Conservation (phyloP, 2,329 filamentous ascomycete genomes). For the Trichoderma cornu-damae region DNA sequence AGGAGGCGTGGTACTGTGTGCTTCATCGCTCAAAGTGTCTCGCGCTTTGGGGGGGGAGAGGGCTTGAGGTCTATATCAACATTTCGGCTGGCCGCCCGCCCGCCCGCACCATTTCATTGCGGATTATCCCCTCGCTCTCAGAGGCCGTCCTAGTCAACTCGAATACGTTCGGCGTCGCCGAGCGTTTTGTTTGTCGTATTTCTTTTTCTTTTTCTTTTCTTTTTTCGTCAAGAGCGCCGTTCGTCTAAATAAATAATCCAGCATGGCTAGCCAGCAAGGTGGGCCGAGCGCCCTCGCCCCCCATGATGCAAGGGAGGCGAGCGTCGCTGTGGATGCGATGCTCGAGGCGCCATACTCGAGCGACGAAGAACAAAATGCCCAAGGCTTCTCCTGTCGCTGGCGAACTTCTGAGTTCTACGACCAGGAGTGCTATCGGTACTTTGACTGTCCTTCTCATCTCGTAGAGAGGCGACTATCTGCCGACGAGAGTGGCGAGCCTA, state of each 20-base stretch:
- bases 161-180: background rate
- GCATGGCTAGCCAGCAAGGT: slow-evolving; percentile 33
- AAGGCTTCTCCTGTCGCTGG: slow-evolving; percentile 33
- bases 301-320: slow-evolving; percentile 13
- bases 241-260: background rate
- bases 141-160: background rate
- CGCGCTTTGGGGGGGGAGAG: slow-evolving; percentile 8
- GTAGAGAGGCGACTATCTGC: slow-evolving; percentile 36
- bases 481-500: slow-evolving; percentile 23
- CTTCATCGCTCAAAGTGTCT: slow-evolving; percentile 16
- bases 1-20: slow-evolving; percentile 11
- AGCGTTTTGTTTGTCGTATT: background rate
- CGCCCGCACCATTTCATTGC: background rate
- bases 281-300: slow-evolving; percentile 24
- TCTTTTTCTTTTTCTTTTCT: background rate
- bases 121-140: slow-evolving; percentile 1
- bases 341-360: slow-evolving; percentile 38
- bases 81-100: background rate
- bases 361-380: slow-evolving; percentile 28
- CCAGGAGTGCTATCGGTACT: slow-evolving; percentile 43
- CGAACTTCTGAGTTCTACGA: slow-evolving; percentile 36
- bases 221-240: background rate
- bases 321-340: slow-evolving; percentile 23
- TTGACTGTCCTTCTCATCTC: slow-evolving; percentile 46
- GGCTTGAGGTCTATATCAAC: slow-evolving; percentile 13